phyloP scores from a whole-genome alignment of 2,329 filamentous ascomycete genomes.

The Paraphoma sp. region DNA sequence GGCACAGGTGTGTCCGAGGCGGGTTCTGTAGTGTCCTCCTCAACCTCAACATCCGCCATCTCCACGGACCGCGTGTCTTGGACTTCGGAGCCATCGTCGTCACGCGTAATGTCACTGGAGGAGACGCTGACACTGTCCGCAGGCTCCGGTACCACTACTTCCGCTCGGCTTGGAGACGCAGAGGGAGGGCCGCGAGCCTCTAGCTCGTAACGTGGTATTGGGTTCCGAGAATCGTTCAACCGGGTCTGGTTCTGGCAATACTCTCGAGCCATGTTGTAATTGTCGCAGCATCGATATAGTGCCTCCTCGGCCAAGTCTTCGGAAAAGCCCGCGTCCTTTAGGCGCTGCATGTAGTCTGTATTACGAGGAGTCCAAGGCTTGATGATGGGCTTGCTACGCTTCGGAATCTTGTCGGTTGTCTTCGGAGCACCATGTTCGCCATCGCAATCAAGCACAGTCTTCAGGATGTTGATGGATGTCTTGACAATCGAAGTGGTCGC shows the following conservation, averaged over 20 bases:
- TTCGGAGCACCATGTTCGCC: conserved; percentile 71
- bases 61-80: conserved; percentile 46
- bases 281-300: conserved; percentile 80
- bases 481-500: conserved; percentile 78
- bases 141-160: conserved; percentile 41
- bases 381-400: conserved; percentile 53
- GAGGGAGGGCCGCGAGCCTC: conserved; percentile 37
- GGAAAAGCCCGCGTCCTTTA: conserved; percentile 58
- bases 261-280: conserved; percentile 65
- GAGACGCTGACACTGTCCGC: conserved; percentile 35
- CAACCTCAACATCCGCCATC: conserved; percentile 45
- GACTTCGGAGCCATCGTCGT: conserved; percentile 34
- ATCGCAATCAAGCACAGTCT: conserved; percentile 78
- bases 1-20: conserved; percentile 24
- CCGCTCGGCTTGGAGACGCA: conserved; percentile 40
- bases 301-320: conserved; percentile 76
- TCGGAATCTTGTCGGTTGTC: conserved; percentile 65
- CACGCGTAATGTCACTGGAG: conserved; percentile 31
- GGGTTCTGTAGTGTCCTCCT: conserved; percentile 16
- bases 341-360: conserved; percentile 50
- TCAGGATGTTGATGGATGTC: conserved; percentile 82
- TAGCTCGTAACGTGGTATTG: conserved; percentile 63
- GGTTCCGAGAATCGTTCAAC: conserved; percentile 67
- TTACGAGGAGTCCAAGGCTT: conserved; percentile 61
- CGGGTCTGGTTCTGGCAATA: conserved; percentile 74